Percentiles rank a stretch among this genome's conserved stretches.
Evolutionary conservation across 1,284 basidiomycete species (phyloP).

Genomic region (Ustilago cynodontis): DNA sequence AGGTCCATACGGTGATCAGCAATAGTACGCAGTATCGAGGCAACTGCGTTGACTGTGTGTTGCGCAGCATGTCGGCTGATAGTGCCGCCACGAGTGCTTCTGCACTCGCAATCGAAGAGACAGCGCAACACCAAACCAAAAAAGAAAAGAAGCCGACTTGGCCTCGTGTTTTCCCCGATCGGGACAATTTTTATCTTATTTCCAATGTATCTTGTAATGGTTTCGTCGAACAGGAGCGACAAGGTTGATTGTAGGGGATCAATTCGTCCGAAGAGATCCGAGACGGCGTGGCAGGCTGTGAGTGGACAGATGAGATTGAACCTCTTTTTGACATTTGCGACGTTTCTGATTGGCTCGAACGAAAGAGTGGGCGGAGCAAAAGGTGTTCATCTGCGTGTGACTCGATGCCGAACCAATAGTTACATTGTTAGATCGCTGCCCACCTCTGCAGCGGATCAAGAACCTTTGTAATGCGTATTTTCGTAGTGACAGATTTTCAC

Average conservation of each 20-base stretch:
- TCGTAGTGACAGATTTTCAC: constrained; percentile 7
- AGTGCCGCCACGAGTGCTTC: too few species aligned
- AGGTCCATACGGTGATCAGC: constrained; percentile 13
- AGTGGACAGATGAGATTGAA: constrained; percentile 8
- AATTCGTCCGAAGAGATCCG: constrained; percentile 43
- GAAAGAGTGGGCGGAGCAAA: neutral
- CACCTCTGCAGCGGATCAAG: neutral
- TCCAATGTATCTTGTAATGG: neutral
- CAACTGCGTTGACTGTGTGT: neutral
- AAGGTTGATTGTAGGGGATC: neutral
- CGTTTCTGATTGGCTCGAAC: constrained; percentile 22
- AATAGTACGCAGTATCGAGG: neutral
- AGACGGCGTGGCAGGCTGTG: constrained; percentile 7
- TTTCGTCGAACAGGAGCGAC: neutral
- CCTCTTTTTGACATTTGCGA: constrained; percentile 20
- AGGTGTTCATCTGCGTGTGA: too few species aligned
- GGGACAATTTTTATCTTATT: neutral
- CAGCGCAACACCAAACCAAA: neutral
- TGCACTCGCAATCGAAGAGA: neutral
- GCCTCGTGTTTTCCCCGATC: neutral
- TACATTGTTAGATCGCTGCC: constrained; percentile 6
- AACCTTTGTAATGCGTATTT: constrained; percentile 20
- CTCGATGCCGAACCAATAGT: neutral
- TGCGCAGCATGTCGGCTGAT: neutral
- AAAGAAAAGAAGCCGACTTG: neutral